A percentile compares a stretch with the other conserved stretches of the same genome.
Conservation (phyloP, 345 rosid genomes). For the Dipteronia dyeriana region DNA sequence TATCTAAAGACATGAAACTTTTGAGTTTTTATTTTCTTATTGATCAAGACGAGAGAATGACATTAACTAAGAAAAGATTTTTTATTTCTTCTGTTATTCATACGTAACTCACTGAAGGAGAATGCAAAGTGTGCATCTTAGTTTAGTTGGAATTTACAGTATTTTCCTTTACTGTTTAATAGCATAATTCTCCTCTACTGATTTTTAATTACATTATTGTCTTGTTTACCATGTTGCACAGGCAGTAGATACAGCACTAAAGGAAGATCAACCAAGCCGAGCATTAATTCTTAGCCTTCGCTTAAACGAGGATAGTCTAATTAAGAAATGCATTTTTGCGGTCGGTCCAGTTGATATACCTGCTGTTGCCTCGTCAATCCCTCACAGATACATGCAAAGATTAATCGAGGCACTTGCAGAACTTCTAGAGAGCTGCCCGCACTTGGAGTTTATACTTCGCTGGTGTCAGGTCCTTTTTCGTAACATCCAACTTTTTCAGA, state of each 20-base stretch:
- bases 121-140: not conserved
- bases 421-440: slow-evolving; percentile 85
- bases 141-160: not conserved
- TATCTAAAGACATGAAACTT: not conserved
- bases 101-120: not conserved
- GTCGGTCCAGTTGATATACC: slow-evolving; percentile 68
- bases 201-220: not conserved
- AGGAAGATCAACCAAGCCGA: slow-evolving; percentile 63
- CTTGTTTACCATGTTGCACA: slow-evolving; percentile 30
- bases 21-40: not conserved
- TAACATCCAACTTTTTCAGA: not conserved
- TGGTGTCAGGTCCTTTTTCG: slow-evolving; percentile 78
- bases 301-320: slow-evolving; percentile 76
- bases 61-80: not conserved
- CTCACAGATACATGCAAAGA: slow-evolving; percentile 70
- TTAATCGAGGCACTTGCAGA: slow-evolving; percentile 78
- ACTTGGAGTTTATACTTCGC: slow-evolving; percentile 76
- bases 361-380: slow-evolving; percentile 68
- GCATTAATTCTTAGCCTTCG: slow-evolving; percentile 90
- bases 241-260: slow-evolving; percentile 77
- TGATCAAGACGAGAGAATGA: not conserved
- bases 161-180: not conserved
- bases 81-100: not conserved
- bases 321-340: slow-evolving; percentile 79
- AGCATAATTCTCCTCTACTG: not conserved